Conservation (phyloP, 495 filamentous ascomycete species). For the Achaetomiella virescens region DNA sequence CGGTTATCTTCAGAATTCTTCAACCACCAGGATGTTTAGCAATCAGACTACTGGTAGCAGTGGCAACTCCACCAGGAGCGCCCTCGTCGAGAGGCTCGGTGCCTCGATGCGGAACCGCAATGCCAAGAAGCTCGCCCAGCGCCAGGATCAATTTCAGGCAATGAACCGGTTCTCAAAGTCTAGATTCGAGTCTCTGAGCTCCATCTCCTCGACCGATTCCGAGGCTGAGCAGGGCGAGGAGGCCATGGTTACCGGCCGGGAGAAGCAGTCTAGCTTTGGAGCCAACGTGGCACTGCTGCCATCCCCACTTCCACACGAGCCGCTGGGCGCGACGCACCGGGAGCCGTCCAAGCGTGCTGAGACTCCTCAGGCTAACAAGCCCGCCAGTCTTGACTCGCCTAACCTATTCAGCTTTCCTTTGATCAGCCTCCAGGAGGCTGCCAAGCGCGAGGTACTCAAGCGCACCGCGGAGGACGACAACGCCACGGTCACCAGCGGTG, state of each 20-base stretch:
- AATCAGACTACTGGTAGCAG: constrained; percentile 9
- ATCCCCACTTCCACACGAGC: background rate
- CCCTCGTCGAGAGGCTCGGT: constrained; percentile 18
- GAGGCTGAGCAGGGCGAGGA: background rate
- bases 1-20: constrained; percentile 26
- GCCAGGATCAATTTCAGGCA: constrained; percentile 5
- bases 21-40: constrained; percentile 12
- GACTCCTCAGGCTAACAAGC: background rate
- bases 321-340: background rate
- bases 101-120: constrained; percentile 21
- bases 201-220: constrained; percentile 5
- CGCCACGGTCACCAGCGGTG: constrained; percentile 13
- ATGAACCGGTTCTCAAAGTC: background rate
- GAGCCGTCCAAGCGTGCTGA: background rate
- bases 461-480: constrained; percentile 15
- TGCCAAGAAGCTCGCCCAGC: constrained; percentile 4
- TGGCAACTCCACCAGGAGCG: constrained; percentile 11
- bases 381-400: constrained; percentile 5
- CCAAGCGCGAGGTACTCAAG: constrained; percentile 17
- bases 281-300: background rate
- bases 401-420: constrained; percentile 23
- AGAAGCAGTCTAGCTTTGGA: background rate
- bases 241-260: background rate
- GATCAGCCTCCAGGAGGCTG: constrained; percentile 24
- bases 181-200: constrained; percentile 7